Conservation (phyloP, 352 stramenopile species). For the Pythium dissimile region DNA sequence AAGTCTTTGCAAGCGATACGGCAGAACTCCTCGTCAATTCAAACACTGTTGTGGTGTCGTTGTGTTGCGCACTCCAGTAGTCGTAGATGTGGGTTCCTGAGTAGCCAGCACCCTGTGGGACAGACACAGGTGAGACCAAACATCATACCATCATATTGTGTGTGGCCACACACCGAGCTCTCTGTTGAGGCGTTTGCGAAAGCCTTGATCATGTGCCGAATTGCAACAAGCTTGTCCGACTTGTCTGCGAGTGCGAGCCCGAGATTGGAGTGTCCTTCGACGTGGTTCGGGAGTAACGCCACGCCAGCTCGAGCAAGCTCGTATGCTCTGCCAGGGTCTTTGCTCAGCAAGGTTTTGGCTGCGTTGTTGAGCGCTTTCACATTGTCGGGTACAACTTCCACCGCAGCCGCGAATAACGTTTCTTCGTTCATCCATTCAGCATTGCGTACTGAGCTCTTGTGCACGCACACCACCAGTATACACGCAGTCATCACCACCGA, state of each 20-base stretch:
- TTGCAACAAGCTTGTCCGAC: conserved; percentile 27
- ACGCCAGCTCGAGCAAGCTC: conserved; percentile 33
- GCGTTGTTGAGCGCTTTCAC: conserved; percentile 78
- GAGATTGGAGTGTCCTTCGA: conserved; percentile 56
- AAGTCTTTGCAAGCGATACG: not conserved
- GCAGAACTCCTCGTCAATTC: conserved; percentile 9
- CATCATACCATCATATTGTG: conserved; percentile 12
- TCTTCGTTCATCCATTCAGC: conserved; percentile 60
- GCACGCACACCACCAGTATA: conserved; percentile 31
- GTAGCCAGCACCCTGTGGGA: conserved; percentile 16
- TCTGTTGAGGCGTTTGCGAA: conserved; percentile 22
- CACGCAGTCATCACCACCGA: conserved; percentile 13
- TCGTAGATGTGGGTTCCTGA: conserved; percentile 9
- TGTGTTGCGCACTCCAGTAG: conserved; percentile 6
- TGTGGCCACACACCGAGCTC: conserved; percentile 6
- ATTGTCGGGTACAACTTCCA: conserved; percentile 58
- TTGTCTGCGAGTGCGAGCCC: conserved; percentile 37
- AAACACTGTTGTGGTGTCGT: not conserved
- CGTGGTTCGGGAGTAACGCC: conserved; percentile 37
- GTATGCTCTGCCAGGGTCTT: conserved; percentile 34
- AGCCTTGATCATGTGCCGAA: conserved; percentile 53
- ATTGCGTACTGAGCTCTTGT: conserved; percentile 51
- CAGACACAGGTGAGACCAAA: not conserved
- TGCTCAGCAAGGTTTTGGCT: conserved; percentile 57
- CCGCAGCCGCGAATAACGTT: conserved; percentile 49